These are phyloP conservation scores for Collybiopsis luxurians DNA, from an alignment of 768 basidiomycete genomes.

Conservation along the genomic window DNA sequence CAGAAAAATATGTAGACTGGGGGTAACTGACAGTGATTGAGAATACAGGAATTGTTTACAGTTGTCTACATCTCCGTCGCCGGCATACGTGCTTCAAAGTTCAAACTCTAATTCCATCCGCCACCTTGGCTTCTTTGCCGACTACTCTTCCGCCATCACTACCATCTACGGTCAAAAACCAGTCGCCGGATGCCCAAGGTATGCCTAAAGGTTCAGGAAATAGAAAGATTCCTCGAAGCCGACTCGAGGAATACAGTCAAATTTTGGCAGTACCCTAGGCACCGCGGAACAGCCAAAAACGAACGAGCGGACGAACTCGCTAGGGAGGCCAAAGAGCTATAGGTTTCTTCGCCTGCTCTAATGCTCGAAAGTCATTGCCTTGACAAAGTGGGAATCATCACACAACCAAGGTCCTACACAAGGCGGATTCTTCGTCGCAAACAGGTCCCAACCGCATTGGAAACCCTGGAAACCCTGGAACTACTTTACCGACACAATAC, in stretches of 20 bases:
- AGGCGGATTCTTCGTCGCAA: too few relatives aligned
- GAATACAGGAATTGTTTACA: too few relatives aligned
- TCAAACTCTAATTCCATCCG: constrained; percentile 9
- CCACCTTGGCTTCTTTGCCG: constrained; percentile 20
- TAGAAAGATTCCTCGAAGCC: neutral
- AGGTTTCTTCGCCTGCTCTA: neutral
- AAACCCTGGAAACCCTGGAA: too few relatives aligned
- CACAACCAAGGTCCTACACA: too few relatives aligned
- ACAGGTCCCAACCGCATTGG: too few relatives aligned
- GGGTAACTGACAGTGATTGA: too few relatives aligned
- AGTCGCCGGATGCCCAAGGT: constrained; percentile 8
- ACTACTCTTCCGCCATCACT: constrained; percentile 19
- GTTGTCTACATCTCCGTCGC: too few relatives aligned
- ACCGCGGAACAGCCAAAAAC: constrained; percentile 6
- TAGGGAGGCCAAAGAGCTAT: neutral
- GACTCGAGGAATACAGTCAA: constrained; percentile 1
- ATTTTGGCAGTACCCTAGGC: constrained; percentile 6
- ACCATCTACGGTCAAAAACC: constrained; percentile 18
- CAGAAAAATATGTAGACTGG: too few relatives aligned
- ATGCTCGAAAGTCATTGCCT: neutral
- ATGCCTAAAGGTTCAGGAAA: constrained; percentile 5
- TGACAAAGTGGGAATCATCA: too few relatives aligned
- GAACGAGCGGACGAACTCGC: constrained; percentile 8
- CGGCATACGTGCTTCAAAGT: constrained; percentile 9
- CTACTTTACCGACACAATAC: too few relatives aligned